Evolutionary conservation across 2,329 filamentous ascomycete species (phyloP), one percentile per base, ranked within the genome.

Genomic region (Mycogone perniciosa): DNA sequence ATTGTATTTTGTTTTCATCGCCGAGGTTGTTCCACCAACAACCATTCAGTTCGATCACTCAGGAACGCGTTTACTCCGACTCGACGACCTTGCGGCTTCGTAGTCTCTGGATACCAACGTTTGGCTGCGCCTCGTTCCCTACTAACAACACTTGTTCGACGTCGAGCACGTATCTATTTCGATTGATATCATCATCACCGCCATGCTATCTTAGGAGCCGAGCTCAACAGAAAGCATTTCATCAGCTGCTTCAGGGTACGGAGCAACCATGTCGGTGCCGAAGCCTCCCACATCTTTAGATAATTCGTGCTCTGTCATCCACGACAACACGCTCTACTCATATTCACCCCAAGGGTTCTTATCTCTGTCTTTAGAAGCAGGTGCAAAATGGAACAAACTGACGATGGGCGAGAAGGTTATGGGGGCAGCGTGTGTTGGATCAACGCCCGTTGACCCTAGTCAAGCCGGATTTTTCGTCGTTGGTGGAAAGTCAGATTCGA

Each of bases 281-380:
- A 71, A 82, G 62, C 89, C 90, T 47, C 73, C 79, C 48, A 77
- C 82, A 64, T 74, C 84, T 56, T 73, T 96, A 65, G 80, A 83
- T 67, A 82, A 85, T 68, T 84, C 88, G 62, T 97, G 92, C 71
- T 89, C 90, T 52, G 81, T 86, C 62, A 79, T 96, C 55, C 76
- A 88, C 72, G 76, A 90, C 64, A 84, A 90, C 67, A 89, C 84
- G 9, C 81, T 97, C 48, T 97, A 95, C 72, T 84, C 87, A 42
- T 95, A 89, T 67, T 88, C 89, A 5, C 71, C 82, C 7, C 71
- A 80, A 43, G 87, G 82, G 30, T 91, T 97, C 60, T 81, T 90
- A 65, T 86, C 86, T 7, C 70, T 97, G 57, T 69, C 76, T 9
- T 71, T 97, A 56, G 70, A 79, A 56, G 69, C 82, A 57, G 86